A percentile compares a stretch with the other conserved stretches of the same genome.
These are phyloP conservation scores for Teratosphaeria epicoccoides DNA, from an alignment of 2,329 filamentous ascomycete genomes.

Conservation along the genomic window DNA sequence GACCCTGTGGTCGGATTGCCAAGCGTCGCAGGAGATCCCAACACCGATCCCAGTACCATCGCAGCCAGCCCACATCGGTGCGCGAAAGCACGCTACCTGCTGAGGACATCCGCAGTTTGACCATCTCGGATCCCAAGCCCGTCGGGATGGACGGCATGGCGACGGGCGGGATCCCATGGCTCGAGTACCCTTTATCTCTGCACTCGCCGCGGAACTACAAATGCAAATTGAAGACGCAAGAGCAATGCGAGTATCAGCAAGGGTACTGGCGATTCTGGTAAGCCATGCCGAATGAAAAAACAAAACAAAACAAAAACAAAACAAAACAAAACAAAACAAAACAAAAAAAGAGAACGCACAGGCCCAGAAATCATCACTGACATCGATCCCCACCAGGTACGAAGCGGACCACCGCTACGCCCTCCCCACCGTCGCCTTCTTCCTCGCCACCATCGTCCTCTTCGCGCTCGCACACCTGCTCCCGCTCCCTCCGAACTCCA, in stretches of 20 bases:
- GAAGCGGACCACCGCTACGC: conserved; percentile 45
- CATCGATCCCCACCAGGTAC: conserved; percentile 31
- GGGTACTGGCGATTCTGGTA: conserved; percentile 43
- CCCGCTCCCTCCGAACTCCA: conserved; percentile 8
- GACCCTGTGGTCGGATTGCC: too few relatives aligned
- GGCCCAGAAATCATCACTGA: too few relatives aligned
- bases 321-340: too few relatives aligned
- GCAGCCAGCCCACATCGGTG: too few relatives aligned
- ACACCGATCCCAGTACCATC: too few relatives aligned
- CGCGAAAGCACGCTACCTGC: too few relatives aligned
- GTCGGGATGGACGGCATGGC: conserved; percentile 4
- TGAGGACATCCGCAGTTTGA: neutral
- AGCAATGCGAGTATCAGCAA: conserved; percentile 37
- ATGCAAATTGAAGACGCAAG: conserved; percentile 25
- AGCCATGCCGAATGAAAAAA: neutral
- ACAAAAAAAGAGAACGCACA: too few relatives aligned
- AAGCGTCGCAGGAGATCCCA: too few relatives aligned
- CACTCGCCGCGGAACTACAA: conserved; percentile 28
- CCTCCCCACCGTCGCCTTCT: conserved; percentile 43
- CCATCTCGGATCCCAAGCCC: neutral
- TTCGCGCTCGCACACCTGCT: conserved; percentile 36
- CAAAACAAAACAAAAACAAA: too few relatives aligned
- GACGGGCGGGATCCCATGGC: conserved; percentile 23
- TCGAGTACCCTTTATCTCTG: conserved; percentile 33
- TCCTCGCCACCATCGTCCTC: conserved; percentile 39